Evolutionary conservation across 1,139 yeast species (phyloP), one percentile per base, ranked within the genome.

Genomic region (Saccharomyces hybrid): DNA sequence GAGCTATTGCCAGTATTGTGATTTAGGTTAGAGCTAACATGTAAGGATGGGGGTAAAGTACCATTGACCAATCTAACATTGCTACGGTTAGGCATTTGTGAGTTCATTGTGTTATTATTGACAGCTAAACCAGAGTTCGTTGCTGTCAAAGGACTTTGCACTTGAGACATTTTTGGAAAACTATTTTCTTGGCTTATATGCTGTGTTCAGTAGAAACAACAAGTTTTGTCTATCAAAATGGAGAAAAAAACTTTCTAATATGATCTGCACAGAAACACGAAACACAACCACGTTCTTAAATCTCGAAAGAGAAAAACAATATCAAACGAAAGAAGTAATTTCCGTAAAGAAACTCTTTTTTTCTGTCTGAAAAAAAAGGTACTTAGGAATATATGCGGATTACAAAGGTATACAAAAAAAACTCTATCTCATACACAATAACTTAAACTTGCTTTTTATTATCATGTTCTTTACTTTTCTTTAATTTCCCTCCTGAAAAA

Each of bases 31-130:
- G 44, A 38, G n/a, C 44, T 38, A 3, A 38, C 26, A 23, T 38
- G 44, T 23, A 50, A 3, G 5, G 48, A 44, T 4, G 26, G 27
- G 8, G 52, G 52, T 9, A 50, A n/a, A 31, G 20, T 42, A 6
- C 52, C 52, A 41, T 50, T 50, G 28, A 50, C 34, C 52, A 50
- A 25, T 44, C 52, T 42, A 38, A 50, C 48, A 13, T 50, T 50
- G 25, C 52, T 50, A 5, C 44, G 42, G n/a, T 50, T 50, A 3
- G 52, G 49, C 41, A 42, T 42, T 48, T 34, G 47, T 26, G 52
- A 44, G 14, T 50, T 30, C 49, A 11, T 27, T 27, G 49, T 50
- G 23, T 47, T 50, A 28, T 38, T 42, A 28, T 47, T 50, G 38
- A 48, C 52, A 8, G 51, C 41, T 28, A 50, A 25, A 38, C 44